Conservation (phyloP, 2,329 filamentous ascomycete genomes). For the Teratosphaeria nubilosa region DNA sequence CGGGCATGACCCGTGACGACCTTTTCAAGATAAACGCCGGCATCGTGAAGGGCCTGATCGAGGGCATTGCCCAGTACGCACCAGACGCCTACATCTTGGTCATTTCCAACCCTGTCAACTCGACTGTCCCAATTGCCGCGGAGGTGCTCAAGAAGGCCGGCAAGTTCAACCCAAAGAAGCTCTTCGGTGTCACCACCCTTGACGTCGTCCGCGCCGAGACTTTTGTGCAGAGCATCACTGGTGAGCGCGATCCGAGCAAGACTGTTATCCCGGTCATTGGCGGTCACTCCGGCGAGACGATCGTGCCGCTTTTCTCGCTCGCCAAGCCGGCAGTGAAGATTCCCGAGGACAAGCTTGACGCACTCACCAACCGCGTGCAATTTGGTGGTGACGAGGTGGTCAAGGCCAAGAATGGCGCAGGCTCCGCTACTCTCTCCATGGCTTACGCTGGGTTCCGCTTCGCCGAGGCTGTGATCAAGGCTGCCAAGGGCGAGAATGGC, state of each 20-base stretch:
- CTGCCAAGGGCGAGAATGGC: conserved; percentile 77
- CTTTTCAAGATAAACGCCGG: conserved; percentile 99
- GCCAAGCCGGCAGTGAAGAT: conserved; percentile 69
- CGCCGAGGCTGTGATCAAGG: conserved; percentile 87
- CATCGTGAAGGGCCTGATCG: conserved; percentile 88
- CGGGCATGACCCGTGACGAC: conserved; percentile 98
- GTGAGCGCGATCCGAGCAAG: conserved; percentile 72
- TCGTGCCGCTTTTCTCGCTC: conserved; percentile 94
- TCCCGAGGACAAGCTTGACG: conserved; percentile 80
- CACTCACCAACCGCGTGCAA: conserved; percentile 56
- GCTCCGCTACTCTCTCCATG: conserved; percentile 88
- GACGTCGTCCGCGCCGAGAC: conserved; percentile 98
- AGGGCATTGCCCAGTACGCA: conserved; percentile 74
- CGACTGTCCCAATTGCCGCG: conserved; percentile 91
- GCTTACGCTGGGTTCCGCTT: conserved; percentile 93
- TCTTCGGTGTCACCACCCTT: conserved; percentile 97
- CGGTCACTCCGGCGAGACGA: conserved; percentile 95
- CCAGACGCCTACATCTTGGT: conserved; percentile 92
- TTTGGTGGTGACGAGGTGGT: conserved; percentile 97
- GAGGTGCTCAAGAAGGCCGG: conserved; percentile 90
- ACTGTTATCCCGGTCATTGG: conserved; percentile 86
- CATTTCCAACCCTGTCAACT: conserved; percentile 99
- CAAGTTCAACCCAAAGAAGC: conserved; percentile 88
- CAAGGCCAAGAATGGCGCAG: conserved; percentile 84
- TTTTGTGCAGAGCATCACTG: conserved; percentile 78